These are phyloP conservation scores for Alternaria arborescens DNA, from an alignment of 2,329 filamentous ascomycete species.

Conservation along the genomic window DNA sequence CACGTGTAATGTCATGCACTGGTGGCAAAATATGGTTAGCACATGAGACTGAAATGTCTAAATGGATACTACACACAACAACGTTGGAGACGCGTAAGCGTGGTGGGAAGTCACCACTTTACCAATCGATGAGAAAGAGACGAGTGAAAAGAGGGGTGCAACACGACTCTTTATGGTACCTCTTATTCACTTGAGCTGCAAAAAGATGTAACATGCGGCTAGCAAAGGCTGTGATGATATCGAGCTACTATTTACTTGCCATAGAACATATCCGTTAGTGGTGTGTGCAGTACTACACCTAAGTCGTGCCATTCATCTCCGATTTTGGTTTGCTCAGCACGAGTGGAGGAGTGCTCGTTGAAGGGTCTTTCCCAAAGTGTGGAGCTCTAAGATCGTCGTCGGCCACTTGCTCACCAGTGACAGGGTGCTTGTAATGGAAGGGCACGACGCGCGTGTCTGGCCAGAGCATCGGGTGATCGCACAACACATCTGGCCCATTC, in stretches of 20 bases:
- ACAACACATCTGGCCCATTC: slow-evolving; percentile 61
- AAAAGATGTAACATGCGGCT: neutral
- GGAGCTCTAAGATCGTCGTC: slow-evolving; percentile 62
- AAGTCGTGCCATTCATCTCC: slow-evolving; percentile 15
- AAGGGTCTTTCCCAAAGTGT: slow-evolving; percentile 54
- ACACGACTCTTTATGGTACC: neutral
- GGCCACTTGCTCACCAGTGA: slow-evolving; percentile 57
- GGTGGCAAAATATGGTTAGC: neutral
- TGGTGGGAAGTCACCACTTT: neutral
- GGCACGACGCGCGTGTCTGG: slow-evolving; percentile 64
- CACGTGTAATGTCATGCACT: neutral
- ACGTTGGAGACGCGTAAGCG: neutral
- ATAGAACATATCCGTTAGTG: neutral
- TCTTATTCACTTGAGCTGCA: neutral
- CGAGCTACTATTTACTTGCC: neutral
- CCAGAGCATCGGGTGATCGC: slow-evolving; percentile 65
- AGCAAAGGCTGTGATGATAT: neutral
- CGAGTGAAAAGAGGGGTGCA: neutral
- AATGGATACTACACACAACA: neutral
- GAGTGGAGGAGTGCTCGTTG: slow-evolving; percentile 54
- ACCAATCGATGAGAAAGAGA: neutral
- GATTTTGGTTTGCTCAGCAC: slow-evolving; percentile 48
- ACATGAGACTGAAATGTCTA: neutral
- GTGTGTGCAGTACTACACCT: neutral
- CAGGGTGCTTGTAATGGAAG: slow-evolving; percentile 63